Evolutionary conservation across 805 yeast genomes (phyloP).

Genomic region (Pichia eremophila): DNA sequence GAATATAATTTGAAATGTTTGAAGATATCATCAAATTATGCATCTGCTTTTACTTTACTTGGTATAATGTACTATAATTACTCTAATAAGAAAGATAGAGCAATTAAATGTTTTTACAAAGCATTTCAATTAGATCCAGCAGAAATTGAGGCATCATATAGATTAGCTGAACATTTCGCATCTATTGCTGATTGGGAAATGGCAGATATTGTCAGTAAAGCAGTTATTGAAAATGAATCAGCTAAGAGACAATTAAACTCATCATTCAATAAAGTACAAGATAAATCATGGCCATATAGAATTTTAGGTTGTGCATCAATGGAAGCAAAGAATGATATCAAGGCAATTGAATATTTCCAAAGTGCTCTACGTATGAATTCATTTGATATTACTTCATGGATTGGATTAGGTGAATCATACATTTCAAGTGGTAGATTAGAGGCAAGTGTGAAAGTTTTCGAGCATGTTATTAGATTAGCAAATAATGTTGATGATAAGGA

Average conservation of each 20-base stretch:
- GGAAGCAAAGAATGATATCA: slow-evolving; percentile 59
- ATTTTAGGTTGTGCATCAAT: slow-evolving; percentile 73
- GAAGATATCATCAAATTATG: slow-evolving; percentile 52
- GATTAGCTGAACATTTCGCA: slow-evolving; percentile 64
- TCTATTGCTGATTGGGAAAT: slow-evolving; percentile 69
- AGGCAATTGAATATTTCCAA: slow-evolving; percentile 86
- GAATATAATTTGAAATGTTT: slow-evolving; percentile 47
- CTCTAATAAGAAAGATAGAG: slow-evolving; percentile 53
- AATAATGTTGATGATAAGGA: slow-evolving; percentile 20
- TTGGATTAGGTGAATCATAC: slow-evolving; percentile 96
- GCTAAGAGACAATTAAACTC: slow-evolving; percentile 35
- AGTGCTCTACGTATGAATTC: slow-evolving; percentile 64
- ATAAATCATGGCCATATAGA: slow-evolving; percentile 77
- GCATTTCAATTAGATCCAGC: slow-evolving; percentile 82
- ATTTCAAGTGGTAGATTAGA: slow-evolving; percentile 73
- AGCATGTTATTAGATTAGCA: slow-evolving; percentile 48
- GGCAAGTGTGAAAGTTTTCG: slow-evolving; percentile 78
- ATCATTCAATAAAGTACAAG: slow-evolving; percentile 14
- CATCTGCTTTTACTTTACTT: slow-evolving; percentile 74
- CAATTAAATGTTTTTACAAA: slow-evolving; percentile 77
- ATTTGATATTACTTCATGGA: slow-evolving; percentile 73
- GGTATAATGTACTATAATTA: slow-evolving; percentile 63
- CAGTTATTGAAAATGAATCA: slow-evolving; percentile 56
- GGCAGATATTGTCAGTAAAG: slow-evolving; percentile 63
- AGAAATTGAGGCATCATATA: slow-evolving; percentile 65